Evolutionary conservation across 73 alveolate species (phyloP), one percentile per base, ranked within the genome.

Genomic region (Paraurostyla sp.): DNA sequence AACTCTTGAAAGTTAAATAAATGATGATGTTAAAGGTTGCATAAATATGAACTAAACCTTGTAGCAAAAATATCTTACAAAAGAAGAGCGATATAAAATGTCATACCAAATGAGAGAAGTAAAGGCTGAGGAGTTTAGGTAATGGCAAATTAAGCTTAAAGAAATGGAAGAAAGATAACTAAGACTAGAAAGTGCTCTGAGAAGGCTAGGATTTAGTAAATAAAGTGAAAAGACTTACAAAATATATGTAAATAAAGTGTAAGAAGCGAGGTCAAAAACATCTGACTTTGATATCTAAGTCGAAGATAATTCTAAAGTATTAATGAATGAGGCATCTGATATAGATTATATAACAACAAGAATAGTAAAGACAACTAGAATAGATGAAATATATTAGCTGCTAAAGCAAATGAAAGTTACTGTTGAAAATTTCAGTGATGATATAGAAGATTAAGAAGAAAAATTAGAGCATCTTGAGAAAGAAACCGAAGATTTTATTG

Each of bases 231-330:
- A 25, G 7, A 50, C 78, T 27, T 60, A 30, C 25, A 11, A 60
- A 7, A 25, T 29, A 30, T 60, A 60, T 23, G 50, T 11, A 60
- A 23, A 16, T 60, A 29, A 13, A 13, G 78, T 60, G 13, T 29
- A 60, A 25, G 9, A 11, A 33, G 78, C 78, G 7, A 13, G 50
- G 25, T 60, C 78, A 60, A 25, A 30, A 6, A 27, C 50, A 20
- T 38, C 41, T 9, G 82, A 65, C 41, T 6, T 65, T 20, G 82
- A 65, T 65, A 65, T 15, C 23, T 38, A 65, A 65, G 82, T 65
- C 1, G 29, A 60, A 16, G 4, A 9, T 6, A 60, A 60, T 23
- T 9, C 78, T 11, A 60, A 30, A 27, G 32, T 60, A 9, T 7
- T 60, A 2, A 3, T 9, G 7, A 9, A 4, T 9, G 78, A 60